phyloP scores from a whole-genome alignment of 345 rosid genomes.

The Murraya koenigii region DNA sequence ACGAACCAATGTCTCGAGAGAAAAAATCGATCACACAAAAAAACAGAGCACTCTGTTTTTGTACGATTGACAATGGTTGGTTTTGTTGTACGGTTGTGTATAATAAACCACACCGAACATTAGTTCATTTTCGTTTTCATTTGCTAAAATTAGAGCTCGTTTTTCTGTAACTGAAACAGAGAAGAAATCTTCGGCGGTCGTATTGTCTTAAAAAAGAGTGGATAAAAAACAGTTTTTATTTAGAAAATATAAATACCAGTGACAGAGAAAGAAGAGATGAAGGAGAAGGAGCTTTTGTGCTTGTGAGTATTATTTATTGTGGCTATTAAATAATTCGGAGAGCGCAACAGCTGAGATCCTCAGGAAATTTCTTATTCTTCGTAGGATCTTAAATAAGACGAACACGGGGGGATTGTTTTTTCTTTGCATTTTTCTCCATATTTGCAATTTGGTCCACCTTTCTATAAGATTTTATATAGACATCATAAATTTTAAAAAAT shows the following conservation, averaged over 20 bases:
- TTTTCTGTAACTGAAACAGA: not conserved
- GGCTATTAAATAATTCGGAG: not conserved
- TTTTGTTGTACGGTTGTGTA: not conserved
- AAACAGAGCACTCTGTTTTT: not conserved
- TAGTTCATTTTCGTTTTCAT: slow-evolving; percentile 3
- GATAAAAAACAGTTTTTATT: not conserved
- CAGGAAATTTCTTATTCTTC: not conserved
- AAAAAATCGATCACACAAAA: not conserved
- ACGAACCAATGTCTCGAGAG: slow-evolving; percentile 10
- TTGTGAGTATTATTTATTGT: not conserved
- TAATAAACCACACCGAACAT: not conserved
- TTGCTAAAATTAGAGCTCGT: slow-evolving; percentile 1
- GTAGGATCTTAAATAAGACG: not conserved
- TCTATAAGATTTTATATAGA: not conserved
- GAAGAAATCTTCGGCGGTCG: not conserved
- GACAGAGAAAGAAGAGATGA: not conserved
- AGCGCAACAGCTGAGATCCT: not conserved
- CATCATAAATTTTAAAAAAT: not conserved
- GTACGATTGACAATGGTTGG: not conserved
- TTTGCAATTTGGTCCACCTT: not conserved
- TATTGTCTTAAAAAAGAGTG: not conserved
- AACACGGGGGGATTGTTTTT: not conserved
- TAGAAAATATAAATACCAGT: not conserved
- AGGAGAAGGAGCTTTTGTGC: not conserved
- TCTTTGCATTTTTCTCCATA: not conserved